Base-by-base conservation (phyloP, 2,329 filamentous ascomycete species). In the Penicillium expansum region DNA sequence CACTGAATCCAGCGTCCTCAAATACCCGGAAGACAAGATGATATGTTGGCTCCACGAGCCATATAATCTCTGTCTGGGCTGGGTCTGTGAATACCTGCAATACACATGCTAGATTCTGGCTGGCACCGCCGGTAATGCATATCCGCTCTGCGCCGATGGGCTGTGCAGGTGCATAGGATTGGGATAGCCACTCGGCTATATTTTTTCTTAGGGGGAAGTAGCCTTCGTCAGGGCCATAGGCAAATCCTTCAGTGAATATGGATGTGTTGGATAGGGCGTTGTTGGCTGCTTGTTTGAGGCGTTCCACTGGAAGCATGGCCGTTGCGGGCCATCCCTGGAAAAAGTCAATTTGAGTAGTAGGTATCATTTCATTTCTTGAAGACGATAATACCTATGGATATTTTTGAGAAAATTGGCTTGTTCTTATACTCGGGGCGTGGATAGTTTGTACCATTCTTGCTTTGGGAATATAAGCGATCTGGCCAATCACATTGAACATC, bases 61-160 rank as follows among this genome's bases (percentile, higher is more conserved):
- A 95, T 4, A 95, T 79, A 54, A 83, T 83, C 44, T 81, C 77
- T 1, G 91, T 96, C 64, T 85, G 86, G 1, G 78, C 75, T 1
- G 90, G 88, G 71, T 96, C 91, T 0, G 90, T 89, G 68, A 88
- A 96, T 18, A 88, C 88, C 71, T 88, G 84, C 50, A 96, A 76
- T n/a, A n/a, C n/a, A n/a, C n/a, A 87, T 0, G 88, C 89, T 2
- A 95, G 70, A 68, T 87, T 91, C 77, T 95, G 91, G 61, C 85
- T 89, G 2, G 92, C 92, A 13, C 92, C 92, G 38, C 91, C 91
- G 0, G 89, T 90, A 68, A 96, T 86, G 67, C 86, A 88, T 49
- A 96, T 87, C 24, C 89, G 81, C 2, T 84, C 79, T 6, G 80
- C 70, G 18, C 71, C 66, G 29, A 84, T 76, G 3, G 74, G 67